These are phyloP conservation scores for Syncephalis fuscata DNA, from an alignment of 371 early-diverging fungal species.

Conservation along the genomic window DNA sequence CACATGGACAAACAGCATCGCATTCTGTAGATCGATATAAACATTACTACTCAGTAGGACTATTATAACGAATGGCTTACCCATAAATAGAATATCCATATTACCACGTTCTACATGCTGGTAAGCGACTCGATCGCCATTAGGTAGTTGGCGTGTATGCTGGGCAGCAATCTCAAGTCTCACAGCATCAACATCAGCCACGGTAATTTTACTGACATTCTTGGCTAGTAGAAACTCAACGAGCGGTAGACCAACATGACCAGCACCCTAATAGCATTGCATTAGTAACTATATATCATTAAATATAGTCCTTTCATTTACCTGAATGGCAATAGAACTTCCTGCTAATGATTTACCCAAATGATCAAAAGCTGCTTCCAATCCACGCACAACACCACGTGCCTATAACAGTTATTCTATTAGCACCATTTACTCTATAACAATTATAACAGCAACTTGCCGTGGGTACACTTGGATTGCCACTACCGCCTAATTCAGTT, in stretches of 20 bases:
- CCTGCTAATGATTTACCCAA: constrained; percentile 10
- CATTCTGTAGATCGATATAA: constrained; percentile 6
- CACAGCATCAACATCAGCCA: constrained; percentile 1
- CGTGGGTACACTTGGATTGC: constrained; percentile 17
- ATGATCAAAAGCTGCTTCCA: constrained; percentile 17
- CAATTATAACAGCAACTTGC: not conserved
- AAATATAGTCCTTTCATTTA: not conserved
- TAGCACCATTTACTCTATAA: not conserved
- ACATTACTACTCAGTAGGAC: not conserved
- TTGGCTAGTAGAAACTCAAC: constrained; percentile 1
- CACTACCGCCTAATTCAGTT: constrained; percentile 12
- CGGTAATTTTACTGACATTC: not conserved
- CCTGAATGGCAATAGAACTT: constrained; percentile 16
- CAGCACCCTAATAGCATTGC: constrained; percentile 3
- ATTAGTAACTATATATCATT: not conserved
- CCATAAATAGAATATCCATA: constrained; percentile 13
- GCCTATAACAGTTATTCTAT: constrained; percentile 5
- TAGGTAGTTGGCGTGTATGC: not conserved
- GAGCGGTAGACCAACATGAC: constrained; percentile 1
- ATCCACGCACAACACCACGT: constrained; percentile 13
- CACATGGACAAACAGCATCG: constrained; percentile 20
- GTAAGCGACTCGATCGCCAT: not conserved
- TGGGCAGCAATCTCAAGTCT: not conserved
- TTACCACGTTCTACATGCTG: constrained; percentile 5
- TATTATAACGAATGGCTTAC: constrained; percentile 1